Base-by-base conservation (phyloP, 208 protist species). In the Angomonas ambiguus region DNA sequence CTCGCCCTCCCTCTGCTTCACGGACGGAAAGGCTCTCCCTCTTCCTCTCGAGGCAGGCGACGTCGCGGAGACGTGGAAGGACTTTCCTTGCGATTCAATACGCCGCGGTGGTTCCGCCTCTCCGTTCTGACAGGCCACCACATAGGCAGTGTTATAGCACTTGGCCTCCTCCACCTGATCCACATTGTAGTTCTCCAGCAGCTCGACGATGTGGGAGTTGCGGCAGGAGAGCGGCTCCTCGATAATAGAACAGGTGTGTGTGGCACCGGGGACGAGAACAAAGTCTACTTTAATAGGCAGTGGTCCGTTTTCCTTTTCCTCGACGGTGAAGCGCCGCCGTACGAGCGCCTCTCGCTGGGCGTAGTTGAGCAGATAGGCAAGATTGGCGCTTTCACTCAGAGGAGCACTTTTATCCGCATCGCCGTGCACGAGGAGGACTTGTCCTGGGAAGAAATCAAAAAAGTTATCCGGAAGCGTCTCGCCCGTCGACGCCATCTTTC, bases 351-450 rank as follows among this genome's bases (percentile, higher is more conserved):
- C 78, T 6, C 75, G 74, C 65, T 92, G 86, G 0, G 86, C 82
- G 56, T 80, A 76, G 56, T 80, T 79, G 74, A 93, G 83, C 3
- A 78, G 24, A 56, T 91, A 82, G 18, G 77, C 85, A 25, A 95
- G 51, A 49, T 87, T 84, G n/a, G 77, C 77, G 34, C 80, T 85
- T 83, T 95, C 89, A 51, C 72, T 79, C 55, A 88, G 51, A 1
- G 89, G 89, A 1, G 89, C 86, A 56, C 84, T 89, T 62, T 69
- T 82, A 72, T 95, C 89, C 0, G 76, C 79, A 62, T 95, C 89
- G 31, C 89, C 89, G 67, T 95, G 89, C 31, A 93, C 69, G 41
- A 93, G 88, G 62, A 83, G 85, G 80, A 95, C 93, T 24, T 69
- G 66, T 57, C 71, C 56, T n/a, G 89, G 89, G 28, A 95, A 65